phyloP scores from a whole-genome alignment of 306 rosid genomes.

The Comarum palustre region DNA sequence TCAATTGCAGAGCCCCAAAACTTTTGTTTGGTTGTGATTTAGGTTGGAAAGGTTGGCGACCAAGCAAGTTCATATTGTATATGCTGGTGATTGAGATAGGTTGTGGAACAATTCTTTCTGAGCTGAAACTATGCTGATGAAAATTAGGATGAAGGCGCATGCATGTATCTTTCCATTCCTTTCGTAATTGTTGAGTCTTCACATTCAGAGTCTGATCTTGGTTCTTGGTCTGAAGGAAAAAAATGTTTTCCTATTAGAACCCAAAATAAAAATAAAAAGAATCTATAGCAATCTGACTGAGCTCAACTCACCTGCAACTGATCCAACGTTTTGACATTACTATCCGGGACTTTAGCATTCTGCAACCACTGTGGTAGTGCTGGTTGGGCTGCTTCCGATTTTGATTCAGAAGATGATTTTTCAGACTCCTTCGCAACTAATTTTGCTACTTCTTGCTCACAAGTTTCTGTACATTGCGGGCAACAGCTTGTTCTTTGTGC shows the following conservation, averaged over 20 bases:
- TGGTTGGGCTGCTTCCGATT: conserved; percentile 45
- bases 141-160: conserved; percentile 70
- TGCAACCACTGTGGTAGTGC: conserved; percentile 89
- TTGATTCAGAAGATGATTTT: conserved; percentile 47
- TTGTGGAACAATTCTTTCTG: conserved; percentile 50
- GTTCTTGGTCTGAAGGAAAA: conserved; percentile 38
- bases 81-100: conserved; percentile 56
- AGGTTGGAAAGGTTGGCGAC: conserved; percentile 54
- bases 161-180: conserved; percentile 80
- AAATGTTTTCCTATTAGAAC: not conserved
- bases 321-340: conserved; percentile 42
- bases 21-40: conserved; percentile 59
- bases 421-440: conserved; percentile 50
- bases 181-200: conserved; percentile 63
- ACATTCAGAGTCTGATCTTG: conserved; percentile 51
- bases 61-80: conserved; percentile 48
- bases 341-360: conserved; percentile 52
- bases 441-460: conserved; percentile 58
- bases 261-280: not conserved
- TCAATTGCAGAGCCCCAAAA: conserved; percentile 59
- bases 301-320: conserved; percentile 50
- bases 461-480: conserved; percentile 55
- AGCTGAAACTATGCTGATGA: conserved; percentile 49
- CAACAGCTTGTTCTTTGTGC: conserved; percentile 51
- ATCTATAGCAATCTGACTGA: conserved; percentile 5